Conservation (phyloP, 176 grass and related monocot species). For the Neostapfia colusana region DNA sequence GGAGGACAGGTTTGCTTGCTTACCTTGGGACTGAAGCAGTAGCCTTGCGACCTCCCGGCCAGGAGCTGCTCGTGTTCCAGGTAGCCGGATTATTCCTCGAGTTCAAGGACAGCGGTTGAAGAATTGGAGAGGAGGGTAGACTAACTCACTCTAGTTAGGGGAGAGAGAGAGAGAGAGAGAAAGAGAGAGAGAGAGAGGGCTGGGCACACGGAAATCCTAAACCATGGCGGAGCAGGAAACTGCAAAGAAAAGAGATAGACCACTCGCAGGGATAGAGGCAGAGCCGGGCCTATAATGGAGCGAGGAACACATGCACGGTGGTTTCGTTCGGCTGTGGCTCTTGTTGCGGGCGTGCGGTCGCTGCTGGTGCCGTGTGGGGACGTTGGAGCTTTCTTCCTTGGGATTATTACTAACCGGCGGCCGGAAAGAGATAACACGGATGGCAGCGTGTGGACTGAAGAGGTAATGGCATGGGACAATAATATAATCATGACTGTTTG, state of each 20-base stretch:
- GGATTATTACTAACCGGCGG: too few species aligned
- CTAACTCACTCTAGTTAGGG: neutral
- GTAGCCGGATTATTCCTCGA: neutral
- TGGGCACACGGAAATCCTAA: neutral
- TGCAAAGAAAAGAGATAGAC: neutral
- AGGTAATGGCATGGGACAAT: neutral
- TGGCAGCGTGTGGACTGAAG: conserved; percentile 5
- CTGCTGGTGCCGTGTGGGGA: conserved; percentile 38
- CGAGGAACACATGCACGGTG: conserved; percentile 21
- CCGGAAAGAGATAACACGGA: neutral
- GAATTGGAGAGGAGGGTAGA: neutral
- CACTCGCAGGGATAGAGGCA: too few species aligned
- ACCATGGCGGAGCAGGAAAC: neutral
- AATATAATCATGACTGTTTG: neutral
- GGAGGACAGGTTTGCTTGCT: neutral
- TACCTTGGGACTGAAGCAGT: conserved; percentile 13
- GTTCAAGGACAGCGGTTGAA: neutral
- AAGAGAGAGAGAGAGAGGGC: neutral
- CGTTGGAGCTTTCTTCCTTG: neutral
- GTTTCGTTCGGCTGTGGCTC: neutral
- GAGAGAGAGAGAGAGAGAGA: neutral
- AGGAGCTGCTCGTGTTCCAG: conserved; percentile 7
- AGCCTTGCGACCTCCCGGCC: neutral
- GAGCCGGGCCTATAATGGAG: neutral
- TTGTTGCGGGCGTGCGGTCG: conserved; percentile 17